These are phyloP conservation scores for Dendrobium nobile DNA, from an alignment of 106 monocot species.

Conservation along the genomic window DNA sequence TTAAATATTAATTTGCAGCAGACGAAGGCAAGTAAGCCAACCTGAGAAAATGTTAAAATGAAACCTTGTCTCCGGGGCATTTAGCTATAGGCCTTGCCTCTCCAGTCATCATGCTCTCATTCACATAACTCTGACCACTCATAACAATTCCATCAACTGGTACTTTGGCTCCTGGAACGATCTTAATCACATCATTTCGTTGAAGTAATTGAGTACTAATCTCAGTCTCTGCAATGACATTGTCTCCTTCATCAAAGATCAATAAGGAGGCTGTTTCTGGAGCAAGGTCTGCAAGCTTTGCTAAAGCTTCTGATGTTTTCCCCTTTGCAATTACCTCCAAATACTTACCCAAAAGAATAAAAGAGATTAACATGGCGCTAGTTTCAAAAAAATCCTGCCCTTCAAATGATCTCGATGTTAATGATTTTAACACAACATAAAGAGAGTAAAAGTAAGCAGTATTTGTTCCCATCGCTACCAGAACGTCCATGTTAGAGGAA, in stretches of 20 bases:
- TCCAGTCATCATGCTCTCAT: constrained; percentile 99
- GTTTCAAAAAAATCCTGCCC: constrained; percentile 95
- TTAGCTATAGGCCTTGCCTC: constrained; percentile 71
- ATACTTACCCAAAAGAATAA: constrained; percentile 89
- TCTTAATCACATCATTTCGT: constrained; percentile 85
- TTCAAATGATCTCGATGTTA: constrained; percentile 56
- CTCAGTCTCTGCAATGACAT: constrained; percentile 59
- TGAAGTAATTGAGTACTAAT: constrained; percentile 77
- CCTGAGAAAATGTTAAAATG: not conserved
- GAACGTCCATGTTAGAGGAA: constrained; percentile 88
- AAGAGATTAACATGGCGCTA: constrained; percentile 90
- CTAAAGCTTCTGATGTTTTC: constrained; percentile 83
- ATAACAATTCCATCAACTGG: constrained; percentile 87
- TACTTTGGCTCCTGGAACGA: constrained; percentile 80
- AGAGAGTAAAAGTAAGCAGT: constrained; percentile 87
- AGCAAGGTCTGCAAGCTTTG: constrained; percentile 78
- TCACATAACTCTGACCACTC: constrained; percentile 71
- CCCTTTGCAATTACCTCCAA: constrained; percentile 86
- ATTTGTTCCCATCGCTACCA: constrained; percentile 88
- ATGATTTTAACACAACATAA: constrained; percentile 56
- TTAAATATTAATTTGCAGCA: not conserved
- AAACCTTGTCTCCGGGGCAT: constrained; percentile 76
- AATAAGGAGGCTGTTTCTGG: constrained; percentile 77
- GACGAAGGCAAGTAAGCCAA: not conserved
- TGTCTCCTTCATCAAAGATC: constrained; percentile 49